Percentiles rank a stretch among this genome's conserved stretches.
phyloP scores from a whole-genome alignment of 257 asterid genomes.

The Nicotiana sylvestris region DNA sequence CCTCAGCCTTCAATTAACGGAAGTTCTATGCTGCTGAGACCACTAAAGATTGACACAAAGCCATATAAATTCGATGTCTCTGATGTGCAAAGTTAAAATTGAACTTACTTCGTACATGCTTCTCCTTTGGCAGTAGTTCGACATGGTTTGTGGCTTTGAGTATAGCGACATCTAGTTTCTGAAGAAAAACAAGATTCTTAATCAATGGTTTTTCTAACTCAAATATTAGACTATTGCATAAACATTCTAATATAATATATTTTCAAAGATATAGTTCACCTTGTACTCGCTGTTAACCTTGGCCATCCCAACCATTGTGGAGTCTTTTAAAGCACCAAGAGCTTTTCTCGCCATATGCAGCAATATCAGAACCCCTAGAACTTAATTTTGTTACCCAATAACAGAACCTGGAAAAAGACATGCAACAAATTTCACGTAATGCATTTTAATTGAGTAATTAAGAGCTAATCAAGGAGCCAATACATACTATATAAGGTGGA shows the following conservation, averaged over 20 bases:
- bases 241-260: not conserved
- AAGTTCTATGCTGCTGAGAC: too few species aligned
- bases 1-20: too few species aligned
- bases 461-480: not conserved
- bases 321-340: constrained; percentile 62
- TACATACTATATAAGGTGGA: too few species aligned
- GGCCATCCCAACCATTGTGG: constrained; percentile 72
- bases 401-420: not conserved
- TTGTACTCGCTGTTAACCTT: constrained; percentile 68
- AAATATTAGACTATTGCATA: not conserved
- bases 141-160: constrained; percentile 82
- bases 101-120: constrained; percentile 69
- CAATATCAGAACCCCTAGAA: not conserved
- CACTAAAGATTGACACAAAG: not conserved
- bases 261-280: constrained; percentile 31
- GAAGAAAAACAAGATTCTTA: constrained; percentile 20
- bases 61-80: not conserved
- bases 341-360: constrained; percentile 40
- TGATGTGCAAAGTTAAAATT: not conserved
- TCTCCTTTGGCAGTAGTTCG: constrained; percentile 70
- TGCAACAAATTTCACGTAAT: not conserved
- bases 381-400: not conserved
- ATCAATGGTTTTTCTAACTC: not conserved
- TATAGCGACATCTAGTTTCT: constrained; percentile 64
- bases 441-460: too few species aligned